Percentiles rank a stretch among this genome's conserved stretches.
Conservation (phyloP, 192 early-diverging fungal genomes). For the Gonapodya sp. region DNA sequence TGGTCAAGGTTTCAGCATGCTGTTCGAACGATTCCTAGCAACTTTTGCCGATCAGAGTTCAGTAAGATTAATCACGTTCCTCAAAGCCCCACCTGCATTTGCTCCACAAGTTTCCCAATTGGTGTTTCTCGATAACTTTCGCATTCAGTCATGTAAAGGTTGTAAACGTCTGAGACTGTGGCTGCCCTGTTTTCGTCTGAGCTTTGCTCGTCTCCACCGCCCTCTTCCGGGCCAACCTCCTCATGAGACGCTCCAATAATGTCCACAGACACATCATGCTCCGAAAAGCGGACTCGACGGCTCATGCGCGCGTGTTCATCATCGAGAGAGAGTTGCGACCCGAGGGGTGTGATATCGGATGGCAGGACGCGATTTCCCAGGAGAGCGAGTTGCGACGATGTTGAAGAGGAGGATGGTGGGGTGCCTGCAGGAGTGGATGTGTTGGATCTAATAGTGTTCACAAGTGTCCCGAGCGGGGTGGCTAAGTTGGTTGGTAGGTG, state of each 20-base stretch:
- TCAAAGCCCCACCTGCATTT: background rate
- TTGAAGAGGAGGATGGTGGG: background rate
- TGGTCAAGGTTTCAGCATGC: background rate
- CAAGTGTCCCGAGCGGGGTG: background rate
- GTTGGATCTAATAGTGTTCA: background rate
- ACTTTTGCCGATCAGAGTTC: too few species aligned
- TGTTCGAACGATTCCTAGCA: background rate
- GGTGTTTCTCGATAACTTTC: background rate
- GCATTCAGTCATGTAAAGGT: slow-evolving; percentile 9
- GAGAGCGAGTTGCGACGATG: background rate
- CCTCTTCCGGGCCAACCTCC: background rate
- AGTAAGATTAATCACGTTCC: too few species aligned
- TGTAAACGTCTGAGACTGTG: background rate
- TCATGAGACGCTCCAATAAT: background rate
- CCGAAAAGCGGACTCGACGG: background rate
- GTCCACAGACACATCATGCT: background rate
- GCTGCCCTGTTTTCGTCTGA: background rate
- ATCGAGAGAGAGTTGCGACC: background rate
- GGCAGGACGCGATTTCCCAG: background rate
- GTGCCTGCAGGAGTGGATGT: background rate
- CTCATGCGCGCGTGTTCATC: background rate
- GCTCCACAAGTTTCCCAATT: background rate
- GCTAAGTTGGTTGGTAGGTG: background rate
- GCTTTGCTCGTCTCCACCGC: background rate
- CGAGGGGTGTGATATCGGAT: background rate